These are phyloP conservation scores for Saccharomyces pastorianus DNA, from an alignment of 1,139 yeast genomes.

Conservation along the genomic window DNA sequence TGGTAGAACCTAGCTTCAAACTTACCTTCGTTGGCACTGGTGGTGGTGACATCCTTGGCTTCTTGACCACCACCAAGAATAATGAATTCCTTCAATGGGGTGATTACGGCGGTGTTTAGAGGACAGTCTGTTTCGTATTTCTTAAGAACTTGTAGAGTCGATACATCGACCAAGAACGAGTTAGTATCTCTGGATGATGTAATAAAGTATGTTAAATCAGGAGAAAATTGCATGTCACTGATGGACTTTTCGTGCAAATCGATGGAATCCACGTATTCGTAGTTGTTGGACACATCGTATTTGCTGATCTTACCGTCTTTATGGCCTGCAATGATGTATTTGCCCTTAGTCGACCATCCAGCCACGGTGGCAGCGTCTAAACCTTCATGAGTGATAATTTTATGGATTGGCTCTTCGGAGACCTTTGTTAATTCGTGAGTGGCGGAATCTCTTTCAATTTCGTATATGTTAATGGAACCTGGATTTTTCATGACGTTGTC, in stretches of 20 bases:
- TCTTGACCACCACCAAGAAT: slow-evolving; percentile 99
- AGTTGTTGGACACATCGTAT: slow-evolving; percentile 67
- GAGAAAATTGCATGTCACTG: slow-evolving; percentile 85
- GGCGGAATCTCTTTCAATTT: slow-evolving; percentile 43
- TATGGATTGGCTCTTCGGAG: slow-evolving; percentile 48
- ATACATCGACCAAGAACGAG: slow-evolving; percentile 74
- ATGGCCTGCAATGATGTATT: slow-evolving; percentile 77
- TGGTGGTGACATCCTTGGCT: slow-evolving; percentile 95
- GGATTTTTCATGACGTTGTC: slow-evolving; percentile 90
- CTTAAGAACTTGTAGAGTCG: slow-evolving; percentile 63
- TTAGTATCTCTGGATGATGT: slow-evolving; percentile 90
- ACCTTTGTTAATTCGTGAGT: slow-evolving; percentile 30
- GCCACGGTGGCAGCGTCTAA: slow-evolving; percentile 66
- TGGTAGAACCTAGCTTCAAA: slow-evolving; percentile 96
- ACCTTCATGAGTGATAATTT: slow-evolving; percentile 55
- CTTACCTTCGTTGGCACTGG: slow-evolving; percentile 88
- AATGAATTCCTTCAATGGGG: slow-evolving; percentile 85
- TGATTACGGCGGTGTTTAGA: slow-evolving; percentile 89
- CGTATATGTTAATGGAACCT: slow-evolving; percentile 68
- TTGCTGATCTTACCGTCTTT: slow-evolving; percentile 79
- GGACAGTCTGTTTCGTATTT: slow-evolving; percentile 86
- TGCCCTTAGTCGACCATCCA: slow-evolving; percentile 74
- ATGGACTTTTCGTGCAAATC: slow-evolving; percentile 70
- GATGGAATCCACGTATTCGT: slow-evolving; percentile 47
- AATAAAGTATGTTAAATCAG: slow-evolving; percentile 80